Evolutionary conservation across 305 asterid species (phyloP), one percentile per base, ranked within the genome.

Genomic region (Fraxinus baroniana): DNA sequence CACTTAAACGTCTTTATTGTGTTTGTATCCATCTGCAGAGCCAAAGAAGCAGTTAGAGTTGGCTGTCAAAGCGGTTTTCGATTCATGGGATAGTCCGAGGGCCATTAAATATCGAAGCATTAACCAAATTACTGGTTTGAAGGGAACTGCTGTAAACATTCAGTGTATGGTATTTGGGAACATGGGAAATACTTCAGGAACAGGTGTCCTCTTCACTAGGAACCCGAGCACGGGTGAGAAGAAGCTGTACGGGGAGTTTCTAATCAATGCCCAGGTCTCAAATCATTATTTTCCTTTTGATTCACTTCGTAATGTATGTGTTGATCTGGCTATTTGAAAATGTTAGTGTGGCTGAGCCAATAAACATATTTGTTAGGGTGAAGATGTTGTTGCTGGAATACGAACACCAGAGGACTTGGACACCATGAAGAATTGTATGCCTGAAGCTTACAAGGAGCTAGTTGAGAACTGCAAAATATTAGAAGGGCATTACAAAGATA

Each of bases 151-250:
- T 3, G 99, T 96, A 7, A 96, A 96, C 82, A 93, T 96, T 87
- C 98, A 96, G 86, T 90, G 94, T 75, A 96, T 96, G 99, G 99
- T 96, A 28, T 96, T 94, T 37, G 99, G 99, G 68, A 96, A 96
- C 93, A 94, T 96, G 99, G 99, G 98, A 41, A 88, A 91, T 87
- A 94, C 97, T 49, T 94, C 99, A 0, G 99, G 99, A 66, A 96
- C 99, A 0, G 99, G 99, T 6, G 99, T 96, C 77, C 97, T 94
- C 68, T 96, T 96, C 82, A 96, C 99, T 24, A 88, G 99, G 88
- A 94, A 94, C 77, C 98, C 99, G 0, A 94, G 98, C 76, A 96
- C 99, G 0, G 98, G 99, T 0, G 99, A 96, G 78, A 93, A 93
- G 83, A 91, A 91, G 92, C 98, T 96, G 36, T 96, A 96, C 24